A percentile compares a stretch with the other conserved stretches of the same genome.
Conservation (phyloP, 2,329 filamentous ascomycete genomes). For the Alternaria ventricosa region DNA sequence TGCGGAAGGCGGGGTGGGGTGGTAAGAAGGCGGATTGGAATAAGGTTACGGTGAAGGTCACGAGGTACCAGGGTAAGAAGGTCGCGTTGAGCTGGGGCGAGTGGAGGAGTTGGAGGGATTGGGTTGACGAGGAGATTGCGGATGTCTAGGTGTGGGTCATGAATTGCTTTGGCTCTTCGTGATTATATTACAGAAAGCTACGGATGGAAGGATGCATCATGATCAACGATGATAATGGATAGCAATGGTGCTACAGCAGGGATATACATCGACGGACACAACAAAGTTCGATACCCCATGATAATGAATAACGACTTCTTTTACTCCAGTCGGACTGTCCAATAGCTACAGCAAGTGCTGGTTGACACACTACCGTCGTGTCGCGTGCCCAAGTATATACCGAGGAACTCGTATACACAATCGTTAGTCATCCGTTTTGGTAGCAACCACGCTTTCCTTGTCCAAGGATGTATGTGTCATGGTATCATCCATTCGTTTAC, state of each 20-base stretch:
- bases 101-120: conserved; percentile 81
- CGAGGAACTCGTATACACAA: not conserved
- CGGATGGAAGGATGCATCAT: not conserved
- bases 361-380: not conserved
- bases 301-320: not conserved
- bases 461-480: not conserved
- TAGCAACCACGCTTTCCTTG: not conserved
- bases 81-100: conserved; percentile 72
- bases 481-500: not conserved
- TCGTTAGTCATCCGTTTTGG: not conserved
- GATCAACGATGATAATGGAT: not conserved
- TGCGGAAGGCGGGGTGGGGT: conserved; percentile 93
- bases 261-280: not conserved
- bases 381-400: not conserved
- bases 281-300: not conserved
- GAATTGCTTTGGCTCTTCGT: not conserved
- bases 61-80: conserved; percentile 87
- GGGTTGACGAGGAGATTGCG: conserved; percentile 60
- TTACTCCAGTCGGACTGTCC: not conserved
- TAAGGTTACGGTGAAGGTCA: conserved; percentile 77
- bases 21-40: conserved; percentile 73
- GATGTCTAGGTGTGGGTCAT: not conserved
- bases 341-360: not conserved
- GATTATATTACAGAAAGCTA: not conserved
- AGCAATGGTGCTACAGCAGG: not conserved